Base-by-base conservation (phyloP, 495 filamentous ascomycete species). In the Parathielavia appendiculata region DNA sequence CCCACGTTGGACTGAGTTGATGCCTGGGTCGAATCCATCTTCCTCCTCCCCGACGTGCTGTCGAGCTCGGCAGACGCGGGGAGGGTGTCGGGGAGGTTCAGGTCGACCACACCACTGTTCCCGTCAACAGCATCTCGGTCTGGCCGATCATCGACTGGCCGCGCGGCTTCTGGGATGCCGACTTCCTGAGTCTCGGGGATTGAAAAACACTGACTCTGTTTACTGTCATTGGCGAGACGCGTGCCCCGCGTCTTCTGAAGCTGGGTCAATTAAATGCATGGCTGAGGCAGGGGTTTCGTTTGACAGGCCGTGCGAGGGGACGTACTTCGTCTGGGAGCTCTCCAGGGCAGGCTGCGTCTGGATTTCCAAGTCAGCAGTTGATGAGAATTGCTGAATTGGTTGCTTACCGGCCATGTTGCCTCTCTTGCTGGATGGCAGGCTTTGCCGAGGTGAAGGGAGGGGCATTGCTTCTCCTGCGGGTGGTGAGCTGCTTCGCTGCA, bases 1-100 rank as follows among this genome's bases (percentile, higher is more conserved):
- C 66, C 75, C 16, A 69, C 67, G 52, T 78, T 78, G 4, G 73
- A 69, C 51, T 78, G 76, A 0, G 76, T 78, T 1, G 69, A 69
- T 4, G 73, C 71, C 32, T 71, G 67, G 14, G 73, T 75, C 38
- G 67, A 56, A 23, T 67, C 63, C 64, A 64, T 71, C 36, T 64
- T 66, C 41, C 36, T 50, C 34, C 44, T 56, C 39, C 26, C 23
- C 17, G 47, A 39, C 19, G 50, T 30, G 34, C 51, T 34, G 39
- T 51, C 45, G 35, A 45, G 32, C 34, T 54, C 39, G 10, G 38
- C 43, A 39, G 56, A 56, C 19, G 34, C 44, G 1, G 55, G 17
- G 19, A 56, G 48, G 11, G 39, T 34, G 38, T 56, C 39, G 38
- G 53, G 43, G 32, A 55, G 35, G 34, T 51, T 51, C 36, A 53